Base-by-base conservation (phyloP, 129 eudicot genomes). In the Chrysanthemum lavandulifolium region DNA sequence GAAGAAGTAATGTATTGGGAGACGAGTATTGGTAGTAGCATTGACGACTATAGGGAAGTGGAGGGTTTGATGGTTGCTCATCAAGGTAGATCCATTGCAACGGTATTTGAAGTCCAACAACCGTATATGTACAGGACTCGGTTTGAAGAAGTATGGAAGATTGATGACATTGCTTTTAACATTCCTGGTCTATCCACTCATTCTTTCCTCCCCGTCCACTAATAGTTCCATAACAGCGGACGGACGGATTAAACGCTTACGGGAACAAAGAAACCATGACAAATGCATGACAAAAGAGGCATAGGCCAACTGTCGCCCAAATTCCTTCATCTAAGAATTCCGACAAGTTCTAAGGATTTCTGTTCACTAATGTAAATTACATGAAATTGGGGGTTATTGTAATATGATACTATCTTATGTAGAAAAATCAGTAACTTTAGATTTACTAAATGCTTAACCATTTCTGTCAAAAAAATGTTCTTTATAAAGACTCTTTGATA, bases 131-230 rank as follows among this genome's bases (percentile, higher is more conserved):
- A 65, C 51, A 69, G 88, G 84, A 88, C 90, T 10, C 68, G 88
- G 50, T 82, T 88, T 84, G 95, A 88, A 67, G 95, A 88, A 25
- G n/a, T 75, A 2, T 87, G 95, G 95, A 74, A 70, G 60, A 88
- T 88, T 7, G 86, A 85, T 40, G 95, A 88, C 11, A 81, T 88
- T 0, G 95, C 82, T 6, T 88, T 85, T 27, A 83, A 88, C 48
- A 88, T 88, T 55, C 90, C 87, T 0, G 90, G 95, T 15, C 74
- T 88, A 27, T 88, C 95, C 3, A n/a, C 61, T 2, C 83, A 88
- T 73, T 85, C 86, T 2, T 88, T 88, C 57, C 82, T 88, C 74
- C 95, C 95, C 95, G 2, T 82, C 95, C 31, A 47, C n/a, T 72
- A 56, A 72, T 27, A 14, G 47, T 72, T 43, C 33, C 23, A 14